Conservation (phyloP, 139 green algal species). For the Chlorella vulgaris region DNA sequence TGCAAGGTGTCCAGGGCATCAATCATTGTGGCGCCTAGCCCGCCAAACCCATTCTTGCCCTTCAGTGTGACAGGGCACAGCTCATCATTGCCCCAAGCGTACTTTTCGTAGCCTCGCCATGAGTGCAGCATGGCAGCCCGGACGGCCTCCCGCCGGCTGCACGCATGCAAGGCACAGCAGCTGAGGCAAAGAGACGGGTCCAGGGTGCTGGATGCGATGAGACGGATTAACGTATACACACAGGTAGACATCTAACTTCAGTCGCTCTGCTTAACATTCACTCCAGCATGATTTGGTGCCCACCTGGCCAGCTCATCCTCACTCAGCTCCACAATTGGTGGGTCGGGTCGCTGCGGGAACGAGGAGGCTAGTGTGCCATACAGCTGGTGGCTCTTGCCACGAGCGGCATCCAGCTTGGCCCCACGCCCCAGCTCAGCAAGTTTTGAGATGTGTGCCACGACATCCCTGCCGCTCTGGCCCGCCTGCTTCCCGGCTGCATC, state of each 20-base stretch:
- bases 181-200: background rate
- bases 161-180: background rate
- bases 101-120: constrained; percentile 66
- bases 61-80: constrained; percentile 52
- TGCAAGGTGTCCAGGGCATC: constrained; percentile 77
- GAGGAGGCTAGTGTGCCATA: background rate
- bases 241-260: too few species aligned
- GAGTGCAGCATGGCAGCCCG: constrained; percentile 58
- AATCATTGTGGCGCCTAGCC: constrained; percentile 67
- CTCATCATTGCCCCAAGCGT: constrained; percentile 76
- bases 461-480: background rate
- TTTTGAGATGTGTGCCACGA: too few species aligned
- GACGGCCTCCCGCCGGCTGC: constrained; percentile 32
- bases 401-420: background rate
- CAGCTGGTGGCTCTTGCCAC: background rate
- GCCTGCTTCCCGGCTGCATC: background rate
- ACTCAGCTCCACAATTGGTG: constrained; percentile 5
- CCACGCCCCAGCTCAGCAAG: background rate
- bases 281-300: background rate
- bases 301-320: constrained; percentile 26
- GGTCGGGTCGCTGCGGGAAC: constrained; percentile 10
- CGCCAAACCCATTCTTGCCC: constrained; percentile 57
- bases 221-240: too few species aligned
- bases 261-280: too few species aligned
- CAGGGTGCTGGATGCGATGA: too few species aligned